Percentiles rank a stretch among this genome's conserved stretches.
Conservation (phyloP, 75 land plant genomes). For the Cryptomeria japonica region DNA sequence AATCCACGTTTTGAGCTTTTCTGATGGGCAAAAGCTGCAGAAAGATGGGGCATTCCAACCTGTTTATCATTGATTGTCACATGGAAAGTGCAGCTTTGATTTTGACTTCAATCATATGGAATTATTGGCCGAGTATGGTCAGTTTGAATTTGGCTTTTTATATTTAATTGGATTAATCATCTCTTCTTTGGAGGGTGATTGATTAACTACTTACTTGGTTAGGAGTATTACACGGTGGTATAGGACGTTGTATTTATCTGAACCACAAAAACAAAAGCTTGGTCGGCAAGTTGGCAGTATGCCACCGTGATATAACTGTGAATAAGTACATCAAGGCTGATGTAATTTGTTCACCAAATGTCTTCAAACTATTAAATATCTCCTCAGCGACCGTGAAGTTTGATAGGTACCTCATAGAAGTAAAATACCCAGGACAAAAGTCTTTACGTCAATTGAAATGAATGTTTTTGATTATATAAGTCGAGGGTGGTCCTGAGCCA, state of each 20-base stretch:
- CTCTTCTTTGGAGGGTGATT: background rate
- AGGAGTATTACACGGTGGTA: background rate
- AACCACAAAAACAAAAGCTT: background rate
- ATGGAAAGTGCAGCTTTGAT: background rate
- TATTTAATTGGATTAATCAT: no score
- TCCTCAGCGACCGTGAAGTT: no score
- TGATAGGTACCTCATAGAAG: no score
- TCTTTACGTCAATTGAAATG: no score
- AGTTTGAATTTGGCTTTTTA: background rate
- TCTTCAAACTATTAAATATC: no score
- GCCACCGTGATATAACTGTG: no score
- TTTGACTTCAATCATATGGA: background rate
- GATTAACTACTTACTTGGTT: background rate
- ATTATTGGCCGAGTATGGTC: background rate
- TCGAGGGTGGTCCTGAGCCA: no score
- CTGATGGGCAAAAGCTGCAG: background rate
- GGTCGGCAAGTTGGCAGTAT: background rate
- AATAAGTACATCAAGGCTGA: no score
- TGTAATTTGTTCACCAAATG: no score
- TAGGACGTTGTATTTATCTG: background rate
- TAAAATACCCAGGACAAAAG: no score
- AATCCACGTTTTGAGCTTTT: background rate
- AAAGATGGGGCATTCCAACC: background rate
- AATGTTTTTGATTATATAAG: no score
- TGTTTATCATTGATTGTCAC: background rate